Conservation (phyloP, 2,329 filamentous ascomycete species). For the Zopfia rhizophila region DNA sequence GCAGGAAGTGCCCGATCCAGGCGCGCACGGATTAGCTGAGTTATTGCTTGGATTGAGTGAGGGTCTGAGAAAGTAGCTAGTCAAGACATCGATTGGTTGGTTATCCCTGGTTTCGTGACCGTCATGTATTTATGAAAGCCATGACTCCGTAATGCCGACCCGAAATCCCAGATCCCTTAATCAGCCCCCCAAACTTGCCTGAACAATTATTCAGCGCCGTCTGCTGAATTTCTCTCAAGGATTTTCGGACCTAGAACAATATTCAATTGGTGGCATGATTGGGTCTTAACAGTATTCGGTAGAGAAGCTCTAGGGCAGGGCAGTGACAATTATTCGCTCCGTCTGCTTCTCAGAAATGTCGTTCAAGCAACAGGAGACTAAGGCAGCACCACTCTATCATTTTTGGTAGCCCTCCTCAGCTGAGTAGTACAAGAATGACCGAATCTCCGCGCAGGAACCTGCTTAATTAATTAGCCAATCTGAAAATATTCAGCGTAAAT, state of each 20-base stretch:
- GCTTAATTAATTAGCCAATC: conserved; percentile 27
- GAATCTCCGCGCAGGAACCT: conserved; percentile 90
- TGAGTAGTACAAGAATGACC: conserved; percentile 86
- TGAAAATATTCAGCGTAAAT: conserved; percentile 9
- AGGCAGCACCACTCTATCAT: too few species aligned
- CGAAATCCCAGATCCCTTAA: conserved; percentile 10
- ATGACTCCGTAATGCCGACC: conserved; percentile 32
- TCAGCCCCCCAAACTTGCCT: too few species aligned
- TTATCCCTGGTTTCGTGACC: conserved; percentile 34
- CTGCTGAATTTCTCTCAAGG: too few species aligned
- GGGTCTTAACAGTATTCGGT: too few species aligned
- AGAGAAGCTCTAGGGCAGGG: too few species aligned
- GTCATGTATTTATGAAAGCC: conserved; percentile 48
- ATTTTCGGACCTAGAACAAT: too few species aligned
- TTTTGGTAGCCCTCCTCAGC: conserved; percentile 60
- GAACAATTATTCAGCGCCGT: too few species aligned
- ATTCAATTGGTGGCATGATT: too few species aligned
- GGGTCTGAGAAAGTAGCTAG: conserved; percentile 49
- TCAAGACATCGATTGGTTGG: conserved; percentile 40
- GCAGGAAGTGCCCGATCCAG: conserved; percentile 78
- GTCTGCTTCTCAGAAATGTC: conserved; percentile 16
- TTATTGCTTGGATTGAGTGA: conserved; percentile 84
- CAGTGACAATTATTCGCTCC: too few species aligned
- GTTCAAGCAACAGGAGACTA: conserved; percentile 15
- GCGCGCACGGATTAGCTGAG: conserved; percentile 80